Evolutionary conservation across 1,139 yeast genomes (phyloP).

Genomic region (Sugiyamaella paludigena): DNA sequence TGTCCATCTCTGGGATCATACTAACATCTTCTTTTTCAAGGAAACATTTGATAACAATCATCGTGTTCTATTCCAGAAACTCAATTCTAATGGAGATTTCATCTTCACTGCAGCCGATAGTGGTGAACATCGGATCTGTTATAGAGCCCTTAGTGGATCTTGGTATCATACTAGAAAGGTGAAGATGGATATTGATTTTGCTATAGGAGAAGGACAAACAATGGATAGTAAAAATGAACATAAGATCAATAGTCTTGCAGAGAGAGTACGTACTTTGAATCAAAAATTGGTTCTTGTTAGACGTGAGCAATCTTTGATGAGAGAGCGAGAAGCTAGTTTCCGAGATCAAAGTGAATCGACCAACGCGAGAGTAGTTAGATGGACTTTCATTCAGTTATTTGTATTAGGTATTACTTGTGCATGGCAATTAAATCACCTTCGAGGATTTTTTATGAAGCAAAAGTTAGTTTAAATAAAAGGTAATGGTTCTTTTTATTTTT

Average conservation of each 20-base stretch:
- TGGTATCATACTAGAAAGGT: constrained; percentile 54
- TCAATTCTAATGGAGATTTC: constrained; percentile 58
- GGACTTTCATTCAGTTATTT: constrained; percentile 61
- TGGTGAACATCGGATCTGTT: constrained; percentile 72
- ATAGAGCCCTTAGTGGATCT: constrained; percentile 61
- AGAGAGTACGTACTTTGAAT: constrained; percentile 52
- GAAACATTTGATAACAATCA: constrained; percentile 67
- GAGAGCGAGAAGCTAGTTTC: constrained; percentile 68
- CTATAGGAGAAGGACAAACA: constrained; percentile 51
- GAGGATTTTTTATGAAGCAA: constrained; percentile 63
- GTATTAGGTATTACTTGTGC: constrained; percentile 58
- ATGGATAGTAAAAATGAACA: constrained; percentile 54
- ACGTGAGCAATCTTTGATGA: constrained; percentile 63
- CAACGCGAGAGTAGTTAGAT: constrained; percentile 60
- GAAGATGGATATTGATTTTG: constrained; percentile 48
- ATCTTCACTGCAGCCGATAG: constrained; percentile 66
- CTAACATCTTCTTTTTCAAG: constrained; percentile 36
- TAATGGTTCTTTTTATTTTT: not conserved
- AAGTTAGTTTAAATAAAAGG: constrained; percentile 49
- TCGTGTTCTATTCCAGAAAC: constrained; percentile 64
- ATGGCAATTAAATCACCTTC: constrained; percentile 65
- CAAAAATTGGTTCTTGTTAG: constrained; percentile 56
- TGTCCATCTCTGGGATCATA: not conserved
- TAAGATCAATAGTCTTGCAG: constrained; percentile 50
- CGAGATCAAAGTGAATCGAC: constrained; percentile 67